Base-by-base conservation (phyloP, 2,329 filamentous ascomycete genomes). In the Shiraia sp. region DNA sequence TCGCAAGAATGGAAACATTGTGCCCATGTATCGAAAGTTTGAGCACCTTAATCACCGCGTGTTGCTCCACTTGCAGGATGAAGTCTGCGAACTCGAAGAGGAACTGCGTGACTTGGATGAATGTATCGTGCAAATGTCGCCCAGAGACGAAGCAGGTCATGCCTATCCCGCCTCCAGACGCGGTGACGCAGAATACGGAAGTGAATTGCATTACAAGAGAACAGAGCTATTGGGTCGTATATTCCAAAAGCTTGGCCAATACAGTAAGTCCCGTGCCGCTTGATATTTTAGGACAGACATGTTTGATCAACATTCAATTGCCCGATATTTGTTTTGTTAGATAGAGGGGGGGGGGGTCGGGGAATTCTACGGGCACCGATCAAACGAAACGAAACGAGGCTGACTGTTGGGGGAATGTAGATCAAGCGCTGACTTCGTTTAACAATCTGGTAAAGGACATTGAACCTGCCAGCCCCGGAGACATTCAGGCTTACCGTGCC, bases 1-100 rank as follows among this genome's bases (percentile, higher is more conserved):
- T 7, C 46, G 45, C 12, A 40, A 49, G 12, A 57, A 16, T 12
- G 38, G 47, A 14, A 25, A 29, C 26, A 36, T 69, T 6, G 56
- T 59, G 7, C 88, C 89, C 1, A 79, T 95, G 44, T 96, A 95
- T 66, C 82, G 91, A 30, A 85, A 85, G 42, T 96, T 96, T 59
- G 85, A 88, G 63, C 79, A 82, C 9, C 72, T 96, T 13, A 91
- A 93, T 57, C 90, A 95, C 63, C 84, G 91, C 2, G 72, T 95
- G 2, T 73, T 96, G 2, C 75, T 96, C 0, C 85, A 93, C 49
- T 76, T 95, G 12, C 91, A 96, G 67, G 90, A 95, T 61, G 89
- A 95, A 65, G 81, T 96, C 13, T 77, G 78, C 22, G 86, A 92
- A 56, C 75, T 95, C 26, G 90, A 96, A 68, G 85, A 90, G 57